Conservation (phyloP, 768 basidiomycete species). For the Pisolithus tinctorius region DNA sequence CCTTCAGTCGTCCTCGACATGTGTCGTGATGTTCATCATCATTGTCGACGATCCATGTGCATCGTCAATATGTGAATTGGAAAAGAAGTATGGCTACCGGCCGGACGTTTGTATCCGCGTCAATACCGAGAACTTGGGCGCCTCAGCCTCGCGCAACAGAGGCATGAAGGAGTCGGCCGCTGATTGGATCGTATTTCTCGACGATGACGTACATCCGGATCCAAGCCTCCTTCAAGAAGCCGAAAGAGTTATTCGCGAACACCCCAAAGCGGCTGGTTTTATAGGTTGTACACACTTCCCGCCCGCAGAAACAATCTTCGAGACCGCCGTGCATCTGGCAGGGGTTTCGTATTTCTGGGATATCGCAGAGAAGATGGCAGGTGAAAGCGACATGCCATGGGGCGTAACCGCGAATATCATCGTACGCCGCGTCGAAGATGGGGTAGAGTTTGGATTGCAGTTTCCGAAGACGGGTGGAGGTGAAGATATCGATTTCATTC, state of each 20-base stretch:
- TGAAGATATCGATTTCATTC: conserved; percentile 56
- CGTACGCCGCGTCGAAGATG: conserved; percentile 38
- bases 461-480: conserved; percentile 63
- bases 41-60: conserved; percentile 52
- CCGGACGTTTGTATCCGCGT: conserved; percentile 49
- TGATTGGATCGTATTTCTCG: conserved; percentile 55
- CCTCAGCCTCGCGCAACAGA: conserved; percentile 48
- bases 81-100: conserved; percentile 33
- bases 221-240: conserved; percentile 37
- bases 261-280: conserved; percentile 47
- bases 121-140: conserved; percentile 42
- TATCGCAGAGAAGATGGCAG: conserved; percentile 42
- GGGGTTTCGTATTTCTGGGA: conserved; percentile 60
- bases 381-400: conserved; percentile 46
- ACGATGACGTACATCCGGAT: conserved; percentile 47
- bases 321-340: conserved; percentile 46
- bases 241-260: conserved; percentile 39
- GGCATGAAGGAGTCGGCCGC: conserved; percentile 49
- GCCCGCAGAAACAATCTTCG: conserved; percentile 40
- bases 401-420: conserved; percentile 58
- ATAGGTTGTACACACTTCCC: conserved; percentile 48
- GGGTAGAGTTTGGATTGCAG: conserved; percentile 37
- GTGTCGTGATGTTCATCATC: conserved; percentile 49
- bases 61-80: conserved; percentile 31
- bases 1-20: conserved; percentile 36